A percentile compares a stretch with the other conserved stretches of the same genome.
Conservation (phyloP, 352 stramenopile genomes). For the Phytophthora colocasiae region DNA sequence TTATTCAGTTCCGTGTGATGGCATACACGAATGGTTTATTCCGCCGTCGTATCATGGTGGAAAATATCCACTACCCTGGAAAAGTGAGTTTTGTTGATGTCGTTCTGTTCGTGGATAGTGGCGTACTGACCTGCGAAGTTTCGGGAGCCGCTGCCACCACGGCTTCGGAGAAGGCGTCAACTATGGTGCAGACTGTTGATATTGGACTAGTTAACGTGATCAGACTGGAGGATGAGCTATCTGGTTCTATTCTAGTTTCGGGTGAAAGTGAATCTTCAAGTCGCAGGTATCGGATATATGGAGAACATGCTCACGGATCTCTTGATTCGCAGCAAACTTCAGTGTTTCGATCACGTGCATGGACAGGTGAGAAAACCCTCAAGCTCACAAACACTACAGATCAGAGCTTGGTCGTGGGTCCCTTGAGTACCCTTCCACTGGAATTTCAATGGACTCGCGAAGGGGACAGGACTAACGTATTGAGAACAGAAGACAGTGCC, state of each 20-base stretch:
- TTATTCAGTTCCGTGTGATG: conserved; percentile 69
- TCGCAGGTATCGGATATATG: conserved; percentile 75
- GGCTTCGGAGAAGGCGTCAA: conserved; percentile 3
- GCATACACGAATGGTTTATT: conserved; percentile 82
- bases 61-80: conserved; percentile 85
- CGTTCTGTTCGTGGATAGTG: conserved; percentile 85
- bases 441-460: conserved; percentile 59
- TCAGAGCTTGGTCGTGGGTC: conserved; percentile 59
- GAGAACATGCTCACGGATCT: conserved; percentile 27
- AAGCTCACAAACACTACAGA: conserved; percentile 72
- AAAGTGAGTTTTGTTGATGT: conserved; percentile 84
- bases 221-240: conserved; percentile 71
- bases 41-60: conserved; percentile 79
- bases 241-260: conserved; percentile 30
- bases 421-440: conserved; percentile 76
- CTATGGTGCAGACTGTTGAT: conserved; percentile 41
- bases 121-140: conserved; percentile 56
- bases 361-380: conserved; percentile 33
- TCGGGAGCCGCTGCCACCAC: conserved; percentile 7
- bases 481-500: conserved; percentile 10
- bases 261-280: conserved; percentile 44
- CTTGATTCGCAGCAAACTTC: conserved; percentile 26
- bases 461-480: conserved; percentile 8
- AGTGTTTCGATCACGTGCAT: background rate
- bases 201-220: conserved; percentile 79